Conservation (phyloP, 495 filamentous ascomycete genomes). For the Patellaria atrata region DNA sequence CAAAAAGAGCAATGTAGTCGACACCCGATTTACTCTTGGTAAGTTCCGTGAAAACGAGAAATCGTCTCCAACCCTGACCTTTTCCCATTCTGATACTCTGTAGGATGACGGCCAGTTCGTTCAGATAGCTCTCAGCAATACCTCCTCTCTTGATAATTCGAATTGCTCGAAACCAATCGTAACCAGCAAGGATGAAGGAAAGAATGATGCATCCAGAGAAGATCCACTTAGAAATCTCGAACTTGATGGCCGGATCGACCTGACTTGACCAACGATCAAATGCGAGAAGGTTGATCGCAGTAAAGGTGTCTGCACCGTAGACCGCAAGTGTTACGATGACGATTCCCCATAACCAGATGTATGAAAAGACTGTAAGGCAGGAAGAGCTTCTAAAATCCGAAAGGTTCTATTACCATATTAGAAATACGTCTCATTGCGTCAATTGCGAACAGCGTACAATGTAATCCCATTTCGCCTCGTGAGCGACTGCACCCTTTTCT, state of each 20-base stretch:
- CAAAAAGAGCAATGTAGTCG: conserved; percentile 84
- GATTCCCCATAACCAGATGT: conserved; percentile 68
- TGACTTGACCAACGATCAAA: conserved; percentile 52
- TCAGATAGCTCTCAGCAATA: conserved; percentile 81
- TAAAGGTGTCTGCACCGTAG: conserved; percentile 83
- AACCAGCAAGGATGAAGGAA: conserved; percentile 62
- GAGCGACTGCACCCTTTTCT: conserved; percentile 48
- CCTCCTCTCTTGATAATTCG: conserved; percentile 68
- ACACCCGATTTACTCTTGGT: conserved; percentile 82
- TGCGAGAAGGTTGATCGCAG: conserved; percentile 74
- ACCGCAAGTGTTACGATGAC: conserved; percentile 66
- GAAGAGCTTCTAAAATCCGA: conserved; percentile 74
- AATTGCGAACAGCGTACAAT: conserved; percentile 44
- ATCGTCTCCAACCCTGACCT: conserved; percentile 64
- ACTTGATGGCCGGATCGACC: conserved; percentile 52
- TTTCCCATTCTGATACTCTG: conserved; percentile 60
- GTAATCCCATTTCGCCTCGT: conserved; percentile 90
- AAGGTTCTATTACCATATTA: conserved; percentile 48
- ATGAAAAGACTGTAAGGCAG: conserved; percentile 63
- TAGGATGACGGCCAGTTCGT: conserved; percentile 66
- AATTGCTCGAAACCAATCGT: conserved; percentile 62
- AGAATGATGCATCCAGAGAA: conserved; percentile 80
- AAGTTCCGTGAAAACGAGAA: conserved; percentile 82
- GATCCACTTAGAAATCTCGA: conserved; percentile 69
- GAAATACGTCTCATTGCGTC: background rate